phyloP scores from a whole-genome alignment of 768 basidiomycete genomes.

The Paxillus rubicundulus region DNA sequence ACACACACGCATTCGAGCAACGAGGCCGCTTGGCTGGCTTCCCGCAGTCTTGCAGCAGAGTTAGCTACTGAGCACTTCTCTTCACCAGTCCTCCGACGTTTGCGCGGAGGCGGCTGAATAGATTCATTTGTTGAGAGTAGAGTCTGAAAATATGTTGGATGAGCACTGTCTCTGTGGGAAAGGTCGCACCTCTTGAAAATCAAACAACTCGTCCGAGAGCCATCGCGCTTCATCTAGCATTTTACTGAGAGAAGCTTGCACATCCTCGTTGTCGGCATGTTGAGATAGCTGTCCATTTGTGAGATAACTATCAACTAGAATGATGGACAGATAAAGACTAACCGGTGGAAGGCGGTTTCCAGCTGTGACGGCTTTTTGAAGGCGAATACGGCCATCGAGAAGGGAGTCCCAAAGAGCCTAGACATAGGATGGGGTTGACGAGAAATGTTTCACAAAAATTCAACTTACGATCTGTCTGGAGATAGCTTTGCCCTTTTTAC shows the following conservation, averaged over 20 bases:
- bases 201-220: constrained; percentile 65
- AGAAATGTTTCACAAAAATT: constrained; percentile 9
- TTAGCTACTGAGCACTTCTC: constrained; percentile 3
- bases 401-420: constrained; percentile 85
- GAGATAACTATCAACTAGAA: constrained; percentile 5
- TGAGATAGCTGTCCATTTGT: constrained; percentile 31
- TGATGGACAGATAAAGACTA: constrained; percentile 24
- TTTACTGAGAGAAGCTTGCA: constrained; percentile 44
- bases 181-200: constrained; percentile 60
- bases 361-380: constrained; percentile 75
- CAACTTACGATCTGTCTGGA: constrained; percentile 73
- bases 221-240: constrained; percentile 59
- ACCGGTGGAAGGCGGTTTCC: constrained; percentile 68
- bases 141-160: constrained; percentile 35
- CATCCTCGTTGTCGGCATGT: constrained; percentile 33
- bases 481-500: constrained; percentile 81
- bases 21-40: constrained; percentile 41
- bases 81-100: constrained; percentile 48
- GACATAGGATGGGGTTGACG: constrained; percentile 5
- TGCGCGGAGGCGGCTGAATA: constrained; percentile 49
- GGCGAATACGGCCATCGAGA: constrained; percentile 85
- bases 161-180: constrained; percentile 4
- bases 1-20: constrained; percentile 56
- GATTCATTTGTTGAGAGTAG: constrained; percentile 48
- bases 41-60: constrained; percentile 34